phyloP scores from a whole-genome alignment of 495 filamentous ascomycete genomes.

The Trichoderma reesei region DNA sequence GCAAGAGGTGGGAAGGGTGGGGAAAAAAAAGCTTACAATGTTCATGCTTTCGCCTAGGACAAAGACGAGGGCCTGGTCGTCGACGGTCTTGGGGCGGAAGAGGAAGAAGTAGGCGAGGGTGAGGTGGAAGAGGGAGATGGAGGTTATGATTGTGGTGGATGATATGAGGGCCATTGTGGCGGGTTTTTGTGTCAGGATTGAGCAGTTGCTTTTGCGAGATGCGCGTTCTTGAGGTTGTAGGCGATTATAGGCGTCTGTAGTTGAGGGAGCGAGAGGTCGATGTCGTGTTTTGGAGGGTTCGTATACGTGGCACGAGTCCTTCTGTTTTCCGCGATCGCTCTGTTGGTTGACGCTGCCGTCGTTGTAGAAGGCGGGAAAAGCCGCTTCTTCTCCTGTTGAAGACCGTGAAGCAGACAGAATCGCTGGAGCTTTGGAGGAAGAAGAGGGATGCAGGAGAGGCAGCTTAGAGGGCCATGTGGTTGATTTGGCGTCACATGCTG shows the following conservation, averaged over 20 bases:
- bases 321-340: not conserved
- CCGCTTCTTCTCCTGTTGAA: not conserved
- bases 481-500: not conserved
- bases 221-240: not conserved
- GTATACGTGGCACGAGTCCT: constrained; percentile 1
- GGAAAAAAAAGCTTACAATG: constrained; percentile 42
- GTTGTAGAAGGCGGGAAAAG: not conserved
- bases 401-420: not conserved
- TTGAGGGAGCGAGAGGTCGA: not conserved
- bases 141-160: constrained; percentile 64
- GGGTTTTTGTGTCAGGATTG: not conserved
- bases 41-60: constrained; percentile 75
- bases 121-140: constrained; percentile 70
- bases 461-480: not conserved
- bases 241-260: not conserved
- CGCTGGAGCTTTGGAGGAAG: not conserved
- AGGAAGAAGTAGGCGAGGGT: constrained; percentile 76
- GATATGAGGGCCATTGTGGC: constrained; percentile 67
- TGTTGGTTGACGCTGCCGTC: not conserved
- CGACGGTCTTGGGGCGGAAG: constrained; percentile 54
- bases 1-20: not conserved
- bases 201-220: not conserved
- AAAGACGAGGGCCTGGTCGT: constrained; percentile 72
- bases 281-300: no score
- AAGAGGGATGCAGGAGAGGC: not conserved